Base-by-base conservation (phyloP, 331 rosid genomes). In the Quercus tomentella region DNA sequence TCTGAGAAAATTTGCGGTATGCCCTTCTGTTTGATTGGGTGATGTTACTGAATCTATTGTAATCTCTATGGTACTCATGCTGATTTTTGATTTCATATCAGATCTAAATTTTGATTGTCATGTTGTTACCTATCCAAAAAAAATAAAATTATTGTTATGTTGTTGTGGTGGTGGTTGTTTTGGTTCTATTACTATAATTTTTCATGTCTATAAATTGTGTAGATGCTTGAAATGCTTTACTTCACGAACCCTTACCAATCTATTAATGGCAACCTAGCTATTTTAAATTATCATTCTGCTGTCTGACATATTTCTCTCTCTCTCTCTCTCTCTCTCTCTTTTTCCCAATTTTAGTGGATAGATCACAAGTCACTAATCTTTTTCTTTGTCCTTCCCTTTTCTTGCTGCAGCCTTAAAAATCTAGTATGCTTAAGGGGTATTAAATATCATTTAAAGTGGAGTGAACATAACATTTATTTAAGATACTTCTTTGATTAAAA, bases 1-100 rank as follows among this genome's bases (percentile, higher is more conserved):
- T 86, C 81, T 95, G 81, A 92, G 99, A 87, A 89, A 89, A 91
- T 84, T 95, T 25, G 86, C 83, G 97, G 98, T 93, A 83, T 31
- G 89, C 70, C 69, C 43, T 68, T 73, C 31, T 69, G 57, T 73
- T 68, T 70, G 23, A 67, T 67, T 18, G 23, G 72, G 26, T 33
- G 45, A 30, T 33, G 7, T 26, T 31, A 31, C 22, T 66, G 51
- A 66, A 66, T 20, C 0, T 67, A 21, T 33, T 67, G 52, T 67
- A 67, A 67, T 18, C 7, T 31, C n/a, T 67, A 21, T n/a, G 25
- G 22, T 9, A 18, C 52, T 15, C 8, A 6, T 17, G 52, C 3
- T 33, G 45, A 14, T 31, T 67, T 20, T 35, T 18, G 6, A 67
- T 33, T n/a, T 31, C 26, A 33, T 67, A 67, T 33, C 72, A 20